Evolutionary conservation across 345 rosid genomes (phyloP), one percentile per base, ranked within the genome.

Genomic region (Psidium guajava): DNA sequence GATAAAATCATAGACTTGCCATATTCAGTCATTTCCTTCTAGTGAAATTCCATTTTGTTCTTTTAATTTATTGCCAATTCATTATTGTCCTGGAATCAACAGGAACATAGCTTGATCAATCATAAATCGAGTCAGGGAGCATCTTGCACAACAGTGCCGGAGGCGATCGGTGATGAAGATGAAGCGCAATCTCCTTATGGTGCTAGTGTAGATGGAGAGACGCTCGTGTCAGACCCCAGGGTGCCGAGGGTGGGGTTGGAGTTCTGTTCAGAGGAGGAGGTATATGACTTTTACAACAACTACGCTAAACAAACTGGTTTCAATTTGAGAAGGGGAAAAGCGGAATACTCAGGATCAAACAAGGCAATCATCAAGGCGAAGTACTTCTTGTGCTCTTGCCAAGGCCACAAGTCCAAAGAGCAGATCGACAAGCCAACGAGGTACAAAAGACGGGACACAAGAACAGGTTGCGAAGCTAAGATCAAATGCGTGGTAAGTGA

Each of bases 171-270:
- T 0, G 69, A 58, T 0, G 36, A 58, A 58, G 69, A 58, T 12
- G 36, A 58, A 58, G 5, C 14, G 6, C 32, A n/a, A n/a, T 58
- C 36, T 56, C 0, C 61, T n/a, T n/a, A 6, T 0, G 0, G 0
- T 6, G 69, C 2, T 12, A n/a, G 0, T 11, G 5, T 0, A 0
- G 28, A 24, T 0, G 27, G 14, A 24, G 28, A 57, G 27, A 11
- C 13, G 18, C 50, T 49, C 11, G 11, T 49, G 50, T 49, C 50
- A 1, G 50, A 49, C 22, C 9, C 22, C 22, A 5, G 6, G 22
- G 56, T 54, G 56, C 58, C 58, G n/a, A 56, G 12, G 4, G n/a
- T 56, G 59, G 59, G 59, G 59, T 2, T 55, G 58, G 58, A 22
- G 5, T 40, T 56, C 59, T 1, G 1, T 22, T 56, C 59, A 22